Evolutionary conservation across 805 yeast species (phyloP).

Genomic region (Diddensiella caesifluorescens): DNA sequence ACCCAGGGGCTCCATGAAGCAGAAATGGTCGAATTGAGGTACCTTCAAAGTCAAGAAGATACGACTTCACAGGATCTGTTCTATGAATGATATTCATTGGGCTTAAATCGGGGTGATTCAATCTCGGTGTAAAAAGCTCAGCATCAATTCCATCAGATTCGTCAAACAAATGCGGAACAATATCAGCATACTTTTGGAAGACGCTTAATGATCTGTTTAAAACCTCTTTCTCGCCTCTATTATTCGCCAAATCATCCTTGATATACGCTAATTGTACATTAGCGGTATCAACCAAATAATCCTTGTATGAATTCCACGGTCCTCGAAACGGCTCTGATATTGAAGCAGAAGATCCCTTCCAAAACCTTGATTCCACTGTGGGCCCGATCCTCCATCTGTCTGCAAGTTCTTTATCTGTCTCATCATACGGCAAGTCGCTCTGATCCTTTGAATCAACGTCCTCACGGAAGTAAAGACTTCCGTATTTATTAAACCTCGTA

Average conservation of each 20-base stretch:
- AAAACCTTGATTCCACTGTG: slow-evolving; percentile 70
- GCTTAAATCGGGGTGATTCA: slow-evolving; percentile 78
- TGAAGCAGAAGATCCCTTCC: slow-evolving; percentile 58
- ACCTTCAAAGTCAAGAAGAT: slow-evolving; percentile 79
- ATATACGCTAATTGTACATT: slow-evolving; percentile 59
- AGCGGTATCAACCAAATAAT: slow-evolving; percentile 60
- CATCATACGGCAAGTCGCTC: slow-evolving; percentile 49
- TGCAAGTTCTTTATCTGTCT: slow-evolving; percentile 46
- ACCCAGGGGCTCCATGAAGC: slow-evolving; percentile 72
- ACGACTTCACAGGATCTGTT: slow-evolving; percentile 35
- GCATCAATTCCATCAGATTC: slow-evolving; percentile 43
- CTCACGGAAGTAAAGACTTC: slow-evolving; percentile 73
- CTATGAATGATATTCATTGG: slow-evolving; percentile 75
- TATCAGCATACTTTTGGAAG: slow-evolving; percentile 51
- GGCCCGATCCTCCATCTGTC: slow-evolving; percentile 90
- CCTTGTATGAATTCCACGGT: slow-evolving; percentile 71
- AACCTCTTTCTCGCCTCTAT: slow-evolving; percentile 30
- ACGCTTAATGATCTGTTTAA: slow-evolving; percentile 45
- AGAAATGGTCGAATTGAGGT: slow-evolving; percentile 75
- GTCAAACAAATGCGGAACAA: slow-evolving; percentile 56
- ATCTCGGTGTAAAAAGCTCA: slow-evolving; percentile 62
- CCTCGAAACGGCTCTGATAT: slow-evolving; percentile 53
- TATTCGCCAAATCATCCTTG: slow-evolving; percentile 42
- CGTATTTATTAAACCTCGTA: slow-evolving; percentile 63
- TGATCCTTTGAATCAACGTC: slow-evolving; percentile 52